Base-by-base conservation (phyloP, 2,329 filamentous ascomycete genomes). In the Trichoderma koningii region DNA sequence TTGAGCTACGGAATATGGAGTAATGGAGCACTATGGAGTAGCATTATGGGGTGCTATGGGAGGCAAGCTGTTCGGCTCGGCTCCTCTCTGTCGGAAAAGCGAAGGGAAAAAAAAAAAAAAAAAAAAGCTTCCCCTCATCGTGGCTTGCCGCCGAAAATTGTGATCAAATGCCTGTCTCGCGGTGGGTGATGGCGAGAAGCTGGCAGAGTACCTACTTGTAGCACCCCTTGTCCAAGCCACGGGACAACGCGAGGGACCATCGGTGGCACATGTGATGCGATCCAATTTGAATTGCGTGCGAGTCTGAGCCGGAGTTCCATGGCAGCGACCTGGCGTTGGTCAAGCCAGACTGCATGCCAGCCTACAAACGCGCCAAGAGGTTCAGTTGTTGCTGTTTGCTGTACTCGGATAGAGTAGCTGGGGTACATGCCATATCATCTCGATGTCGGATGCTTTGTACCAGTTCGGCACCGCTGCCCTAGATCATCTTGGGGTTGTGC, bases 81-180 rank as follows among this genome's bases (percentile, higher is more conserved):
- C 55, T 23, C 57, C 19, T 48, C 34, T 34, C 21, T 41, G 15
- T n/a, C 7, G 15, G 23, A 6, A 51, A 9, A 12, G 26, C 17
- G 14, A 28, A 9, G n/a, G 12, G 23, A 7, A 53, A 26, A 12
- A 34, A 28, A 28, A 38, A 12, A 53, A 23, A n/a, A 21, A 28
- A 19, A 48, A 42, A 61, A 34, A 51, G 19, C 47, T 23, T 52
- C 34, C 34, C 34, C 34, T 38, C 34, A 38, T 61, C 10, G 6
- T 42, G 57, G 30, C n/a, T 61, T 61, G 47, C 47, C 57, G 57
- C 57, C 47, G 41, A 15, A 44, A 38, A 34, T 21, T 26, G 57
- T 61, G 57, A 51, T 42, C 23, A 28, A 26, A 26, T 12, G 14
- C 14, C 12, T 38, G 34, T 38, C 34, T 38, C 34, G 34, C 34